These are phyloP conservation scores for Piper longum DNA, from an alignment of 164 flowering plant species.

Conservation along the genomic window DNA sequence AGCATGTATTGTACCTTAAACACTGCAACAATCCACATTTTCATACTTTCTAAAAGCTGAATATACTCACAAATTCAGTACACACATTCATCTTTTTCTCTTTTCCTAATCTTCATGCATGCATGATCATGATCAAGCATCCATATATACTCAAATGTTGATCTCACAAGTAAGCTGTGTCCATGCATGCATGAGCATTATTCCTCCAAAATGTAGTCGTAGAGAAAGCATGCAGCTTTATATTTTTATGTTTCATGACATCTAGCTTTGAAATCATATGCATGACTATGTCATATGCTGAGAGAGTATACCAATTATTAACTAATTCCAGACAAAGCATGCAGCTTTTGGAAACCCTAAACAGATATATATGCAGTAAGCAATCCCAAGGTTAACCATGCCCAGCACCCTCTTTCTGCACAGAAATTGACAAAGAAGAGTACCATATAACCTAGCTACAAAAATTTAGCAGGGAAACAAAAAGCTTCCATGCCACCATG, in stretches of 20 bases:
- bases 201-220: neutral
- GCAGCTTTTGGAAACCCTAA: neutral
- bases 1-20: slow-evolving; percentile 45
- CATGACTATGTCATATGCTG: too few relatives aligned
- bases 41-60: slow-evolving; percentile 53
- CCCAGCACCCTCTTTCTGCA: slow-evolving; percentile 10
- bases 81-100: slow-evolving; percentile 5
- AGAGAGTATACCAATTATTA: neutral
- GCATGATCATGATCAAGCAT: neutral
- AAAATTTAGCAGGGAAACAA: neutral
- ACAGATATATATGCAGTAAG: neutral
- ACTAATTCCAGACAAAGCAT: neutral
- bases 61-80: slow-evolving; percentile 26
- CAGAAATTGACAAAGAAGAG: slow-evolving; percentile 44
- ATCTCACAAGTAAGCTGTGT: neutral
- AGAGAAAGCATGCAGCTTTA: neutral
- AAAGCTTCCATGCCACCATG: neutral
- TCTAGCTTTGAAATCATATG: too few relatives aligned
- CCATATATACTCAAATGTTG: neutral
- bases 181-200: neutral
- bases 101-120: neutral
- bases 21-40: slow-evolving; percentile 27
- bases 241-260: too few relatives aligned
- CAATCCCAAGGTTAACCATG: neutral
- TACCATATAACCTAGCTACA: neutral